phyloP scores from a whole-genome alignment of 2,329 filamentous ascomycete genomes.

The Escovopsis sp. region DNA sequence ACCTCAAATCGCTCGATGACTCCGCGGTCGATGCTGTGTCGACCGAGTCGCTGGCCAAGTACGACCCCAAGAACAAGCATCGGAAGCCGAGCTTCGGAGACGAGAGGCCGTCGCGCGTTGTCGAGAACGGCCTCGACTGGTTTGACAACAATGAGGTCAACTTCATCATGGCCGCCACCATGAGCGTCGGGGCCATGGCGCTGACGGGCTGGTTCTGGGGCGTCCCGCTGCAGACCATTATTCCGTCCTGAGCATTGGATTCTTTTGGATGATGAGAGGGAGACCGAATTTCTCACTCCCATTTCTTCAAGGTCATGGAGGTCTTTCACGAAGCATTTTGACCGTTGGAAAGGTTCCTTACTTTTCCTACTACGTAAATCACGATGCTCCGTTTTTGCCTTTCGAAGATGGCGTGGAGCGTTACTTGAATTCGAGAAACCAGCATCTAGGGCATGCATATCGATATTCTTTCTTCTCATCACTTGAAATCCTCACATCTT shows the following conservation, averaged over 20 bases:
- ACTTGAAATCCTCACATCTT: no score
- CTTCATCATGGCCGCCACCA: constrained; percentile 70
- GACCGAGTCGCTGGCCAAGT: constrained; percentile 26
- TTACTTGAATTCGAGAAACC: no score
- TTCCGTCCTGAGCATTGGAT: neutral
- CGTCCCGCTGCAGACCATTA: constrained; percentile 22
- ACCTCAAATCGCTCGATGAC: constrained; percentile 21
- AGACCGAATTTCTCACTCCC: no score
- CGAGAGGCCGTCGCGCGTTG: constrained; percentile 43
- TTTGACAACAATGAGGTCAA: constrained; percentile 96
- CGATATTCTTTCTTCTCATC: no score
- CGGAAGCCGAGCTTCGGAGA: constrained; percentile 38
- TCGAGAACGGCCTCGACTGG: constrained; percentile 55
- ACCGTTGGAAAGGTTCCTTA: no score
- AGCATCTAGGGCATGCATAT: no score
- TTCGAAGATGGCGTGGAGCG: no score
- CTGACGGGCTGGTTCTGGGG: constrained; percentile 47
- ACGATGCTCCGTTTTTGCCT: no score
- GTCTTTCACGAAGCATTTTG: no score
- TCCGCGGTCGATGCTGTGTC: constrained; percentile 20
- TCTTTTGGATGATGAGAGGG: no score
- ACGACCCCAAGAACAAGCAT: constrained; percentile 35
- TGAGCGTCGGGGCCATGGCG: constrained; percentile 67
- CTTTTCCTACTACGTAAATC: no score
- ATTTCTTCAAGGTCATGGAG: no score